Base-by-base conservation (phyloP, 2,329 filamentous ascomycete species). In the Trichoderma arundinaceum region DNA sequence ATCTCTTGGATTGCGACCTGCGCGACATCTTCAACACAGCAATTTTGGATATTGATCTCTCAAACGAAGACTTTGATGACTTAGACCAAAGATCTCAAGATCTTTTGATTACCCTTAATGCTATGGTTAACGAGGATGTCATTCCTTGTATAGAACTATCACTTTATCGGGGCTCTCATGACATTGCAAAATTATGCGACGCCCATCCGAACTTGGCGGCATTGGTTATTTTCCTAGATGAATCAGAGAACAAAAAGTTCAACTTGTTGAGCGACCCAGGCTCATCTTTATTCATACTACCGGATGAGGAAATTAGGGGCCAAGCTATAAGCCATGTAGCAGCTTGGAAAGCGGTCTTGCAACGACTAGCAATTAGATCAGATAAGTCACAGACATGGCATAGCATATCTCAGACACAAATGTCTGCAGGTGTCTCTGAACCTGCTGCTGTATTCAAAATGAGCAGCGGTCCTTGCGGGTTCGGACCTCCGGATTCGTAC, bases 1-100 rank as follows among this genome's bases (percentile, higher is more conserved):
- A 64, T 41, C 19, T 64, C 3, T 48, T 64, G 19, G 61, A 64
- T 17, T 64, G 51, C 13, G 61, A 64, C 32, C 61, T 64, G 6
- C 61, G 61, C 8, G 51, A 56, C 7, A 32, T 64, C 39, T 33
- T 64, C 1, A 38, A 46, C n/a, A 64, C 41, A 5, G 15, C 41
- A 10, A 56, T n/a, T 32, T 38, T 49, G 8, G 61, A 56, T 15
- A 44, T 64, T 4, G 39, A 46, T 10, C 51, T 61, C 3, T 43
- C 46, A 33, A 48, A 15, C 1, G 46, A 49, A 9, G 58, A 61
- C 4, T 61, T 33, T 5, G 1, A 32, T 8, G 46, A 61, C 7
- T 33, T 51, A 32, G 19, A 61, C 8, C 15, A 51, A 10, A 61
- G 9, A 12, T 46, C 35, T 7, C 58, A 61, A 32, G 46, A 22